Evolutionary conservation across 495 filamentous ascomycete genomes (phyloP), one percentile per base, ranked within the genome.

Genomic region (Neurospora discreta): DNA sequence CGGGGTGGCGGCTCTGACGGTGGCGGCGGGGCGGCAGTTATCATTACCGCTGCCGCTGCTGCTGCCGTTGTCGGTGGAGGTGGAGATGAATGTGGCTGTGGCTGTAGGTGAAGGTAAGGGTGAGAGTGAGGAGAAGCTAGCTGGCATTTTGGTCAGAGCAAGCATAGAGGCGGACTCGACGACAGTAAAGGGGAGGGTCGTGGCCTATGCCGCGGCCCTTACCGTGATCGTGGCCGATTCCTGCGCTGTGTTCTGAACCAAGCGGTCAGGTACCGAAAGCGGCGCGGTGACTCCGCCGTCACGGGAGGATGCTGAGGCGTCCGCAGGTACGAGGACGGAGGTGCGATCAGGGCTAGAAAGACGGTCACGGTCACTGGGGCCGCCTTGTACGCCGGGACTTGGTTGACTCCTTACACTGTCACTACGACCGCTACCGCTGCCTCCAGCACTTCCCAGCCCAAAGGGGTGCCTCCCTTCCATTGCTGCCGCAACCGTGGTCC

Each of bases 1-100:
- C 70, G 87, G 86, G 72, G 87, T 87, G 71, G 87, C 85, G 16
- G 84, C 79, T 52, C 87, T 83, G 68, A 87, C 84, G 4, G 82
- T 85, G 68, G 70, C 39, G 39, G 77, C 70, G 43, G 74, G 46
- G 36, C 80, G 78, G 13, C 79, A 73, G 70, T 74, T 79, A 71
- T 74, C 52, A 60, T 60, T 33, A 60, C 52, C 52, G 52, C 46
- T 58, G 10, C 46, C 23, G 46, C 23, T 30, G 46, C 46, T 23
- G 46, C 5, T 60, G 26, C 52, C 52, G 52, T 33, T 65, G 26
- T 30, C 52, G 52, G 52, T 65, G 52, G 52, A 18, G 30, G 52
- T 60, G 52, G 52, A 18, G 30, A 23, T 60, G 20, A 20, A 60
- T 60, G 23, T 30, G 23, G 26, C 1, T 60, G 52, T 60, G 26